These are phyloP conservation scores for Monilinia vaccinii-corymbosi DNA, from an alignment of 2,329 filamentous ascomycete species.

Conservation along the genomic window DNA sequence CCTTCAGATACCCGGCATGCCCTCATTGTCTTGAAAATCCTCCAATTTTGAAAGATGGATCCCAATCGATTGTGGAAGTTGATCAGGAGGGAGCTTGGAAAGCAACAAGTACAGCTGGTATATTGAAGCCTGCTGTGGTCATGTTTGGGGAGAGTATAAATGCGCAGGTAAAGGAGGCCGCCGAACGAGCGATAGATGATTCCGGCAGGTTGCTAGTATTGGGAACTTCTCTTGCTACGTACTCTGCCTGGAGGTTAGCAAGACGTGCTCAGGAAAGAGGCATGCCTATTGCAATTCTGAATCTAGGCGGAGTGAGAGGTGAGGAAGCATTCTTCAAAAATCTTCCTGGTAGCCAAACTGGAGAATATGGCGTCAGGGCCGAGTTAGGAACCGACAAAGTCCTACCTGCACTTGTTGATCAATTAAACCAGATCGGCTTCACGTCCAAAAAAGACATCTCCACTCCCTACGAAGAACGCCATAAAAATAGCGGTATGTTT, in stretches of 20 bases:
- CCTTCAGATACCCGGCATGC: constrained; percentile 86
- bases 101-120: constrained; percentile 56
- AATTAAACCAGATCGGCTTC: constrained; percentile 31
- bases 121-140: constrained; percentile 85
- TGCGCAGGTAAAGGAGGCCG: constrained; percentile 57
- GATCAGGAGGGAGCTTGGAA: constrained; percentile 77
- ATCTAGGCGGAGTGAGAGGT: constrained; percentile 74
- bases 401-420: constrained; percentile 47
- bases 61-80: constrained; percentile 50
- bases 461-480: constrained; percentile 15
- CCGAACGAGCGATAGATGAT: constrained; percentile 70
- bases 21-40: constrained; percentile 65
- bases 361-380: constrained; percentile 44
- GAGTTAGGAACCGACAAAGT: constrained; percentile 50
- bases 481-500: constrained; percentile 35
- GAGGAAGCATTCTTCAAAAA: constrained; percentile 63
- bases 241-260: constrained; percentile 85
- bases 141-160: constrained; percentile 95
- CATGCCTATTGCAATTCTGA: constrained; percentile 81
- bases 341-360: constrained; percentile 42
- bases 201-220: constrained; percentile 69
- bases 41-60: constrained; percentile 45
- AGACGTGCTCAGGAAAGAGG: constrained; percentile 72
- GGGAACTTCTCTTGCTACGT: constrained; percentile 87
- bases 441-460: constrained; percentile 26